Conservation (phyloP, 805 yeast species). For the Barnettozyma populi region DNA sequence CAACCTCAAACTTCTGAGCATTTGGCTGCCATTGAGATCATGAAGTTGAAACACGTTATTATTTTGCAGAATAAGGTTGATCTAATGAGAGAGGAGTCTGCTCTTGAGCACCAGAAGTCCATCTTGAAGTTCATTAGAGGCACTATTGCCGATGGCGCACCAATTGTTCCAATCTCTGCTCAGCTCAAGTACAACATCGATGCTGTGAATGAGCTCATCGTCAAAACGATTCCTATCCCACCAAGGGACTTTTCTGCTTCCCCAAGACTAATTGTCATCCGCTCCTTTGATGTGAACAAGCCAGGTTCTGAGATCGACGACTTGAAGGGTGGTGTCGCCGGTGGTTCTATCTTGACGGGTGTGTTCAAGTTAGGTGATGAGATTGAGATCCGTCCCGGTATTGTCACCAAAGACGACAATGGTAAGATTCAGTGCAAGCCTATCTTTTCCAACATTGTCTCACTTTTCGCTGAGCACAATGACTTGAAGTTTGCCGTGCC, state of each 20-base stretch:
- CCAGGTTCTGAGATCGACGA: slow-evolving; percentile 98
- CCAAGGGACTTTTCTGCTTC: slow-evolving; percentile 89
- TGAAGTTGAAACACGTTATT: slow-evolving; percentile 95
- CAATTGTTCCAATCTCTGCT: slow-evolving; percentile 97
- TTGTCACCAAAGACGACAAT: slow-evolving; percentile 89
- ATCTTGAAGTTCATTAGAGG: slow-evolving; percentile 92
- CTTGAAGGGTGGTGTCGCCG: slow-evolving; percentile 99
- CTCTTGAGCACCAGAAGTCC: slow-evolving; percentile 91
- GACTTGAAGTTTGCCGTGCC: slow-evolving; percentile 98
- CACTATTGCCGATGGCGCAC: slow-evolving; percentile 98
- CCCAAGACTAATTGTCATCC: slow-evolving; percentile 92
- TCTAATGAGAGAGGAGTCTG: slow-evolving; percentile 95
- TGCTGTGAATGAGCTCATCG: slow-evolving; percentile 96
- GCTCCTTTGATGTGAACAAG: slow-evolving; percentile 97
- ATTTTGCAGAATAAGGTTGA: slow-evolving; percentile 97
- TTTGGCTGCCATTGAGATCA: slow-evolving; percentile 98
- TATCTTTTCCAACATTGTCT: slow-evolving; percentile 87
- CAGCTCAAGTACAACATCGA: slow-evolving; percentile 98
- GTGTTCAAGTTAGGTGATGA: slow-evolving; percentile 96
- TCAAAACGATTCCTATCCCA: slow-evolving; percentile 93
- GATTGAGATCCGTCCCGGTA: slow-evolving; percentile 98
- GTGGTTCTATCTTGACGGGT: slow-evolving; percentile 97
- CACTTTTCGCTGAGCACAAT: slow-evolving; percentile 95
- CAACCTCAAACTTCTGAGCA: slow-evolving; percentile 99
- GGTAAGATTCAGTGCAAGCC: slow-evolving; percentile 92